Conservation (phyloP, 148 eudicot genomes). For the Pouteria glomerata region DNA sequence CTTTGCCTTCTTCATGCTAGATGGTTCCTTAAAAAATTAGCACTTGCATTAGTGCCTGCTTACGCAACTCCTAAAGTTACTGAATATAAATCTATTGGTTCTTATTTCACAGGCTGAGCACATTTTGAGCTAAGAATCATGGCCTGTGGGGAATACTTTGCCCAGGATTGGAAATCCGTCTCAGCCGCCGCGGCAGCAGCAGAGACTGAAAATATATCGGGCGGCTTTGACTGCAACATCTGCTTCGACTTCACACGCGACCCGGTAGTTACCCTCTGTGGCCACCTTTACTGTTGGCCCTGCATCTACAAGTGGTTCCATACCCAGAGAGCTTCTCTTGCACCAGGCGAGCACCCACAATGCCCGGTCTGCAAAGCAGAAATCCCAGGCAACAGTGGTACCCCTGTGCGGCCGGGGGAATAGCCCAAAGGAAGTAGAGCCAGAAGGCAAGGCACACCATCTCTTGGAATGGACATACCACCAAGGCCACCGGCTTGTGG, state of each 20-base stretch:
- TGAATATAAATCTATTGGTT: not conserved
- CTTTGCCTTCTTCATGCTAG: not conserved
- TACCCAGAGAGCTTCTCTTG: constrained; percentile 42
- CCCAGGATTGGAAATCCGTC: constrained; percentile 38
- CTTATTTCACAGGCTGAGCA: constrained; percentile 5
- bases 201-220: constrained; percentile 29
- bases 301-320: constrained; percentile 88
- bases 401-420: constrained; percentile 76
- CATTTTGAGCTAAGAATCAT: constrained; percentile 19
- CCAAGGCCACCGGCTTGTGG: constrained; percentile 66
- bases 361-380: constrained; percentile 87
- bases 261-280: constrained; percentile 87
- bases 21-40: not conserved
- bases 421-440: constrained; percentile 17
- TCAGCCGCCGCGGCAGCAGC: constrained; percentile 16
- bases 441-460: constrained; percentile 16
- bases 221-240: constrained; percentile 82
- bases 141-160: constrained; percentile 41
- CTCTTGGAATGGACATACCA: constrained; percentile 29
- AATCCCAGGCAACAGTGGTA: constrained; percentile 50
- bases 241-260: constrained; percentile 67
- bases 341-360: constrained; percentile 48
- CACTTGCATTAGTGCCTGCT: not conserved
- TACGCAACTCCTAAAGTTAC: not conserved
- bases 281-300: constrained; percentile 92